phyloP scores from a whole-genome alignment of 768 basidiomycete genomes.

The Lentinus brumalis region DNA sequence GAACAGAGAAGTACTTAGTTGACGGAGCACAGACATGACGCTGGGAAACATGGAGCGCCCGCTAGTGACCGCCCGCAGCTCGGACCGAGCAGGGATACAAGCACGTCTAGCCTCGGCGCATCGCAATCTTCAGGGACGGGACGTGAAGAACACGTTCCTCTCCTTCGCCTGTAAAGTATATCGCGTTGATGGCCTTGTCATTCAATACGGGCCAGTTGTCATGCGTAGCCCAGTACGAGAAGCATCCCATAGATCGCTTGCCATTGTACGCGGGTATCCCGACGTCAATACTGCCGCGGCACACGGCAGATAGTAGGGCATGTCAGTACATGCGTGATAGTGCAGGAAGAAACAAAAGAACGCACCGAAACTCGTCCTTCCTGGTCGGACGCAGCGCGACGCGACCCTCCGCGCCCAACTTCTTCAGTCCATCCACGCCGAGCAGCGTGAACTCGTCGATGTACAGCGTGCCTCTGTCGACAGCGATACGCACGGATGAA shows the following conservation, averaged over 20 bases:
- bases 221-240: constrained; percentile 32
- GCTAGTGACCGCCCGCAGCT: too few species aligned
- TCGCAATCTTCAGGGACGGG: not conserved
- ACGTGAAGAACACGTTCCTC: constrained; percentile 8
- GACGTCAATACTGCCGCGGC: constrained; percentile 27
- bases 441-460: constrained; percentile 13
- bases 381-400: constrained; percentile 29
- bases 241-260: constrained; percentile 33
- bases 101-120: too few species aligned
- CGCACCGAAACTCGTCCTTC: constrained; percentile 35
- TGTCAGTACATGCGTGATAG: not conserved
- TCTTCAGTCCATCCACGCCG: constrained; percentile 19
- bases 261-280: constrained; percentile 33
- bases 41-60: too few species aligned
- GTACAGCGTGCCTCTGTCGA: constrained; percentile 28
- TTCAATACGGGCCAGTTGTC: constrained; percentile 33
- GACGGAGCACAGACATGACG: too few species aligned
- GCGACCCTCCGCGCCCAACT: constrained; percentile 7
- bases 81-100: too few species aligned
- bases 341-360: not conserved
- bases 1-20: too few species aligned
- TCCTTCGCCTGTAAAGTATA: constrained; percentile 24
- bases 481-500: constrained; percentile 12
- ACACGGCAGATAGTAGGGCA: not conserved
- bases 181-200: constrained; percentile 29